Percentiles rank a stretch among this genome's conserved stretches.
phyloP scores from a whole-genome alignment of 495 filamentous ascomycete genomes.

The Penicillium steckii region DNA sequence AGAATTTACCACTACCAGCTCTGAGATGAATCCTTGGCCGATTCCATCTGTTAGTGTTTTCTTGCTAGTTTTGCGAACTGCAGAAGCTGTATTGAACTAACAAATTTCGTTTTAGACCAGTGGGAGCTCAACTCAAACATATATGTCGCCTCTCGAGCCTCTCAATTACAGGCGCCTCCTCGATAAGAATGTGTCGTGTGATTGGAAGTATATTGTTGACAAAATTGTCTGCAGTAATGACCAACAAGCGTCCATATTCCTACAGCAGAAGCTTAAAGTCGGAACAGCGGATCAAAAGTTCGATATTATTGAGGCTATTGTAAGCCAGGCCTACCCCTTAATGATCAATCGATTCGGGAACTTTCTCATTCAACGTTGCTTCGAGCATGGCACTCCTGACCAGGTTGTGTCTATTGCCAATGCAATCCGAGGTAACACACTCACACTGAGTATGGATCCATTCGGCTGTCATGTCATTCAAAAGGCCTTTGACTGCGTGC shows the following conservation, averaged over 20 bases:
- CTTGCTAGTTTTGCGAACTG: neutral
- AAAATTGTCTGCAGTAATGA: conserved; percentile 99
- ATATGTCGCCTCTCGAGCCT: conserved; percentile 85
- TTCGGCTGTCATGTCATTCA: conserved; percentile 98
- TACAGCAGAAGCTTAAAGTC: conserved; percentile 98
- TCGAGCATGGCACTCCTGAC: conserved; percentile 94
- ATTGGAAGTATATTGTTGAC: conserved; percentile 99
- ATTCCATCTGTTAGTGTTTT: conserved; percentile 44
- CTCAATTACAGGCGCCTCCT: conserved; percentile 94
- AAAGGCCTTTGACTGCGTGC: conserved; percentile 96
- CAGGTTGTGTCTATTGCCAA: conserved; percentile 94
- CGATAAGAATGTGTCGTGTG: conserved; percentile 93
- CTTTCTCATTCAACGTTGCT: conserved; percentile 96
- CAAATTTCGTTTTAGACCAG: conserved; percentile 35
- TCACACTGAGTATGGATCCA: conserved; percentile 94
- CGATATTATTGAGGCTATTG: conserved; percentile 94
- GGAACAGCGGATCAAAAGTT: conserved; percentile 94
- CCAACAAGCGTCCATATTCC: conserved; percentile 96
- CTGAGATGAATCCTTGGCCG: conserved; percentile 48
- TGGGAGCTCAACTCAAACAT: conserved; percentile 60
- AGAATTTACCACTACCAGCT: conserved; percentile 63
- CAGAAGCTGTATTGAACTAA: neutral
- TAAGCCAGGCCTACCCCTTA: conserved; percentile 89
- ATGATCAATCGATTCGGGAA: conserved; percentile 98
- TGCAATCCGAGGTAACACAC: conserved; percentile 90